Percentiles rank a stretch among this genome's conserved stretches.
phyloP scores from a whole-genome alignment of 2,329 filamentous ascomycete species.

The Ceratocystis colombiana region DNA sequence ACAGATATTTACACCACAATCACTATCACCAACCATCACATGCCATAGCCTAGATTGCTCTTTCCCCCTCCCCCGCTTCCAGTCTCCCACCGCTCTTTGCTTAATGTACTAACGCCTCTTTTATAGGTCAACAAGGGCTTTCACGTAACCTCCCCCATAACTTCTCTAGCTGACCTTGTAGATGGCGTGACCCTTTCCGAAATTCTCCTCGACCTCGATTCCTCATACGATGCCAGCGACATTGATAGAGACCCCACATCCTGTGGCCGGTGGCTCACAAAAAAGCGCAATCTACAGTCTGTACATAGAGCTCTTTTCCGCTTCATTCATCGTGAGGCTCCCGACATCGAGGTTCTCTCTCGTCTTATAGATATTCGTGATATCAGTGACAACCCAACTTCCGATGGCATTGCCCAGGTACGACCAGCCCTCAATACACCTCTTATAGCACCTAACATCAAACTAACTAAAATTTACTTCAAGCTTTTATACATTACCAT shows the following conservation, averaged over 20 bases:
- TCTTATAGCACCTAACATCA: background rate
- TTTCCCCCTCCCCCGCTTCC: background rate
- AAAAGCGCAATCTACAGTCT: constrained; percentile 44
- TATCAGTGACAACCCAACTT: constrained; percentile 47
- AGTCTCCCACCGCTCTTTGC: background rate
- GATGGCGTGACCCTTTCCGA: constrained; percentile 47
- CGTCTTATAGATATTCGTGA: constrained; percentile 47
- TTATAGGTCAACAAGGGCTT: constrained; percentile 36
- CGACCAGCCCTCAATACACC: constrained; percentile 24
- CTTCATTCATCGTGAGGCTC: constrained; percentile 46
- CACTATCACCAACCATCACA: background rate
- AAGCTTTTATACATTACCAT: constrained; percentile 54
- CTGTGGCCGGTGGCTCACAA: constrained; percentile 37
- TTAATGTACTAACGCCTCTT: background rate
- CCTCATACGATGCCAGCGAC: constrained; percentile 45
- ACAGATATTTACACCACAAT: background rate
- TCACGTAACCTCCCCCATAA: constrained; percentile 38
- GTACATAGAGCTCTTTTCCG: constrained; percentile 46
- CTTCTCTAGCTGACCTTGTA: constrained; percentile 42
- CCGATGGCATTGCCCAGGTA: constrained; percentile 46
- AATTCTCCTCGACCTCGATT: constrained; percentile 49
- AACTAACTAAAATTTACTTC: constrained; percentile 7
- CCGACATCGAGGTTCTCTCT: constrained; percentile 43
- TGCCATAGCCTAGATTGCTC: background rate
- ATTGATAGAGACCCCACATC: constrained; percentile 41